These are phyloP conservation scores for Hericium erinaceus DNA, from an alignment of 768 basidiomycete genomes.

Conservation along the genomic window DNA sequence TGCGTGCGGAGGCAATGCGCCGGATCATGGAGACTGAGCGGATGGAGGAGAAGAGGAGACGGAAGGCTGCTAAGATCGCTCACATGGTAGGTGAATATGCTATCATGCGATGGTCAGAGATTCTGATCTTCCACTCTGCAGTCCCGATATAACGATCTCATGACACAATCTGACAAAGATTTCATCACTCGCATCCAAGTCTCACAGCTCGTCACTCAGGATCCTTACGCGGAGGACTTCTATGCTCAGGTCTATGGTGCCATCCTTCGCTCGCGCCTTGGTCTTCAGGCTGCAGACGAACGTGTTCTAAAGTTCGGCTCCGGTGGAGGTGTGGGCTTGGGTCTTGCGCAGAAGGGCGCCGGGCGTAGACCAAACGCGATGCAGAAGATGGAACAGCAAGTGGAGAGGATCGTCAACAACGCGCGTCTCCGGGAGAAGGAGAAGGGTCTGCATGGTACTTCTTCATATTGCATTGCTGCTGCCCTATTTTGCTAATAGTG, in stretches of 20 bases:
- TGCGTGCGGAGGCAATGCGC: slow-evolving; percentile 72
- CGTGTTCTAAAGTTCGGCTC: slow-evolving; percentile 81
- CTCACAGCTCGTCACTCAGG: slow-evolving; percentile 93
- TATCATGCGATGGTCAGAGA: background rate
- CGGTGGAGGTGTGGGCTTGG: slow-evolving; percentile 78
- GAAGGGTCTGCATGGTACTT: slow-evolving; percentile 48
- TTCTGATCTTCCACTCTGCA: slow-evolving; percentile 20
- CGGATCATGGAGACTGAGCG: slow-evolving; percentile 88
- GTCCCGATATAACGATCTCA: slow-evolving; percentile 90
- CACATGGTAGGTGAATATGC: slow-evolving; percentile 54
- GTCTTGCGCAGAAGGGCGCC: slow-evolving; percentile 58
- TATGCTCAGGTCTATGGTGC: slow-evolving; percentile 95
- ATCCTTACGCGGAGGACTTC: slow-evolving; percentile 97
- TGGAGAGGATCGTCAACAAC: slow-evolving; percentile 91
- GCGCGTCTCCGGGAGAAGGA: slow-evolving; percentile 82
- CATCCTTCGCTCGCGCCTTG: slow-evolving; percentile 70
- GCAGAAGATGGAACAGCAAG: slow-evolving; percentile 91
- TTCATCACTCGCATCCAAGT: slow-evolving; percentile 99
- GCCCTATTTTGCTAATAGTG: slow-evolving; percentile 1
- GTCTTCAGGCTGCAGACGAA: slow-evolving; percentile 61
- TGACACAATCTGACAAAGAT: slow-evolving; percentile 98
- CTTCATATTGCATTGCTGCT: slow-evolving; percentile 21
- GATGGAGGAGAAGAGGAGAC: slow-evolving; percentile 76
- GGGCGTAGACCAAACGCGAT: slow-evolving; percentile 75
- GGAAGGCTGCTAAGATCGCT: slow-evolving; percentile 78